Evolutionary conservation across 1,284 basidiomycete species (phyloP), one percentile per base, ranked within the genome.

Genomic region (Pascua guehoae): DNA sequence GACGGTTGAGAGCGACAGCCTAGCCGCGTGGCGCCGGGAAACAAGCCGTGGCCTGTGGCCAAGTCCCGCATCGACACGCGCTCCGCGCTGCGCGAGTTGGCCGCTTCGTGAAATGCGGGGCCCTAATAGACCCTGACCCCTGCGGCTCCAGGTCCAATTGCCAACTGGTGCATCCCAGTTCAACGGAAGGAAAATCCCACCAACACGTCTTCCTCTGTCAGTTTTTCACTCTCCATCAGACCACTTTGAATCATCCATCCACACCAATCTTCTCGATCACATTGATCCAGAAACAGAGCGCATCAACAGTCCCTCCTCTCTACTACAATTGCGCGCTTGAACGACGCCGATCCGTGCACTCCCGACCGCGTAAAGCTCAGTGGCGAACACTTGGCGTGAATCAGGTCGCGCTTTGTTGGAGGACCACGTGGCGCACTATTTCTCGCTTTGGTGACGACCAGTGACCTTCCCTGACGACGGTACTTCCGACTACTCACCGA

Each of bases 321-420:
- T 14, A n/a, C 47, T 56, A 24, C 38, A 41, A 12, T 14, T 15
- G 37, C n/a, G 46, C 16, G 40, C 44, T 56, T 32, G 51, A 53
- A 48, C 52, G 41, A 17, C 14, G 7, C 12, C 41, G 44, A 53
- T 53, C 51, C 60, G 54, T 56, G 49, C 24, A 37, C 45, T 42
- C 41, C 42, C 49, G 45, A 41, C 16, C 11, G 37, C 32, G 44
- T 17, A 41, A 57, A 12, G 36, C 16, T 40, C 38, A 49, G 59
- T 60, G 59, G 59, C 59, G 39, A 56, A 44, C n/a, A 12, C 24
- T 41, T 46, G 24, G 24, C 24, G 24, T 7, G 7, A 32, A 32
- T 32, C 24, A 32, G 24, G 24, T 32, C 24, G 24, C 24, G 24
- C 24, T 41, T 17, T n/a, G 8, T 12, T 32, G 24, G 24, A 32